Evolutionary conservation across 345 rosid species (phyloP).

Genomic region (Eucalyptus regnans): DNA sequence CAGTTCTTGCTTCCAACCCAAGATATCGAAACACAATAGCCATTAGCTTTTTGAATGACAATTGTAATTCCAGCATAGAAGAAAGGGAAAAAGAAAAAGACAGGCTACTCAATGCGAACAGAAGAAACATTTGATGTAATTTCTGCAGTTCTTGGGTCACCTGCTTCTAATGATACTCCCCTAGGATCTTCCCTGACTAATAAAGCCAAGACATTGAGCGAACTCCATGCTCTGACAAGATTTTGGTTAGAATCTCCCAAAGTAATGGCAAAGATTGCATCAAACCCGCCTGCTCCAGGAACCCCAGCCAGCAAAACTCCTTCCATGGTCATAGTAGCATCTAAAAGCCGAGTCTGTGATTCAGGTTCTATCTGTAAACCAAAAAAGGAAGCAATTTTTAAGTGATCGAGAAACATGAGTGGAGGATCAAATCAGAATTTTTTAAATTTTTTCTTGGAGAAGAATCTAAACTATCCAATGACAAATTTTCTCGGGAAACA

Average conservation of each 20-base stretch:
- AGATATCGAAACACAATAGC: neutral
- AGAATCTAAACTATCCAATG: neutral
- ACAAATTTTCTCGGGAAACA: neutral
- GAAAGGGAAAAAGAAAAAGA: neutral
- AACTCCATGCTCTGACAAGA: conserved; percentile 61
- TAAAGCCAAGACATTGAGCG: conserved; percentile 61
- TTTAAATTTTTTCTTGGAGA: neutral
- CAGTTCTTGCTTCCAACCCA: neutral
- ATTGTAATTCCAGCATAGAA: neutral
- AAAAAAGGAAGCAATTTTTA: neutral
- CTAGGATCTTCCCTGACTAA: conserved; percentile 86
- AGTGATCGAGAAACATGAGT: neutral
- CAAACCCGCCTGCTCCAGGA: conserved; percentile 98
- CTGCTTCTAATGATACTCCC: conserved; percentile 70
- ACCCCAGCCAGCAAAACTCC: conserved; percentile 91
- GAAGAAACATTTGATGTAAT: conserved; percentile 53
- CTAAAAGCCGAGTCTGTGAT: conserved; percentile 63
- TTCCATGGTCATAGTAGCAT: conserved; percentile 72
- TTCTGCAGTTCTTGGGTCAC: conserved; percentile 62
- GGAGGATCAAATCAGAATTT: neutral
- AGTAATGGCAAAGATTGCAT: conserved; percentile 74
- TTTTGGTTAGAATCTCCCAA: conserved; percentile 53
- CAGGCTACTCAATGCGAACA: conserved; percentile 29
- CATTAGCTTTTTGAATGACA: neutral
- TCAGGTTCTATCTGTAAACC: conserved; percentile 85